Conservation (phyloP, 2,329 filamentous ascomycete genomes). For the Beauveria rudraprayagi region DNA sequence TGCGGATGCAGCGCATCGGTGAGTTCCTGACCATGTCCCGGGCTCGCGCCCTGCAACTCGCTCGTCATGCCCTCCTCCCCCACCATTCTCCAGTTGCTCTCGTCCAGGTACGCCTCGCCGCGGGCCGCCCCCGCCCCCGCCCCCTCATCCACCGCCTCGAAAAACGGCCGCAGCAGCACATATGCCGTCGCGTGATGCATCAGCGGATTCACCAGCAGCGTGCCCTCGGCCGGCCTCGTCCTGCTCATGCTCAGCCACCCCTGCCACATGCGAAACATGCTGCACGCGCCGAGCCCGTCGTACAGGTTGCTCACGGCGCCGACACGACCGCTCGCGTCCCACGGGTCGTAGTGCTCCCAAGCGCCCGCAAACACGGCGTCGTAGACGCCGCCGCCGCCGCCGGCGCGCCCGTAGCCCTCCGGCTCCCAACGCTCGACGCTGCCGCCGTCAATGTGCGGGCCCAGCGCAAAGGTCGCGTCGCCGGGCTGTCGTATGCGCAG, state of each 20-base stretch:
- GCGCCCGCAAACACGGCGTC: conserved; percentile 61
- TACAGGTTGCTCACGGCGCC: conserved; percentile 67
- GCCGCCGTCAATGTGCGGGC: conserved; percentile 66
- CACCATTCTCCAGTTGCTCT: conserved; percentile 53
- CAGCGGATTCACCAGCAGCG: conserved; percentile 73
- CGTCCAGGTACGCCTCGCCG: conserved; percentile 34
- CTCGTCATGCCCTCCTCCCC: conserved; percentile 38
- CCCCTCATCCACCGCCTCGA: conserved; percentile 37
- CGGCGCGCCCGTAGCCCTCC: conserved; percentile 55
- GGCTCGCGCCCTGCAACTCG: conserved; percentile 62
- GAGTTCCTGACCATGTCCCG: conserved; percentile 63
- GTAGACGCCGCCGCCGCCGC: conserved; percentile 54
- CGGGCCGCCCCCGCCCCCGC: conserved; percentile 8
- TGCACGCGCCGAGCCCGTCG: conserved; percentile 71
- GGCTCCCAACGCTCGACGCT: conserved; percentile 69
- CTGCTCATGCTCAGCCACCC: conserved; percentile 77
- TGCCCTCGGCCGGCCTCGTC: conserved; percentile 68
- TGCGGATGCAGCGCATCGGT: conserved; percentile 63
- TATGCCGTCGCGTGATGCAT: conserved; percentile 71
- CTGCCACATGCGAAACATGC: conserved; percentile 82
- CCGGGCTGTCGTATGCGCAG: conserved; percentile 65
- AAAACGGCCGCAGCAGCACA: conserved; percentile 76
- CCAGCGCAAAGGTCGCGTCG: conserved; percentile 61
- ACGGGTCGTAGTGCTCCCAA: conserved; percentile 79
- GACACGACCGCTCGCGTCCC: conserved; percentile 65